Conservation (phyloP, 148 eudicot species). For the Dysphania ambrosioides region DNA sequence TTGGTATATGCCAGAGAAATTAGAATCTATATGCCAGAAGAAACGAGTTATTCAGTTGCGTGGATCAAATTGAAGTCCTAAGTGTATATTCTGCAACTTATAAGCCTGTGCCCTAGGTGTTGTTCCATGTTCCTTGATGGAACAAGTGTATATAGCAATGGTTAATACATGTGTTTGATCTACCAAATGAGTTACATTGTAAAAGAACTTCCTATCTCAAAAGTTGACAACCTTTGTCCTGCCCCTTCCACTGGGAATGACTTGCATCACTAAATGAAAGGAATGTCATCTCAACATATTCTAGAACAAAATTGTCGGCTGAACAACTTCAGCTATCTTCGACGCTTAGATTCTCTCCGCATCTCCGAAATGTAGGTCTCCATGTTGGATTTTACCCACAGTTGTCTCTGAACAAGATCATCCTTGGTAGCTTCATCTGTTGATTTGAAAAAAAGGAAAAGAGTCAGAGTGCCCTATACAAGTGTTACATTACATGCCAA, state of each 20-base stretch:
- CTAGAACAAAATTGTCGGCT: conserved; percentile 21
- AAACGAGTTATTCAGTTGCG: not conserved
- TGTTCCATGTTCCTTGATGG: not conserved
- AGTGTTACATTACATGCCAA: no score
- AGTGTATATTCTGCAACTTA: conserved; percentile 3
- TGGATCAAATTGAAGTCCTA: conserved; percentile 2
- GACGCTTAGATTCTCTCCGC: conserved; percentile 95
- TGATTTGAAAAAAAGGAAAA: no score
- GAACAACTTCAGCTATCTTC: conserved; percentile 50
- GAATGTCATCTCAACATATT: conserved; percentile 3
- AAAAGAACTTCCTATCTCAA: conserved; percentile 17
- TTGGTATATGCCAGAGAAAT: not conserved
- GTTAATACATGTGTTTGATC: not conserved
- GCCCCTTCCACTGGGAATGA: conserved; percentile 6
- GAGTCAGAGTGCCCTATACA: no score
- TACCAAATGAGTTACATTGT: conserved; percentile 21
- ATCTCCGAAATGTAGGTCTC: conserved; percentile 70
- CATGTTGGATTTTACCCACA: conserved; percentile 77
- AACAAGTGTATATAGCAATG: not conserved
- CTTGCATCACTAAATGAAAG: not conserved
- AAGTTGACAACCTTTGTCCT: not conserved
- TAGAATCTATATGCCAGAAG: not conserved
- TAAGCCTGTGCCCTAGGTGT: not conserved
- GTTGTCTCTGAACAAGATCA: conserved; percentile 68
- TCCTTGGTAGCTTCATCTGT: conserved; percentile 75